Evolutionary conservation across 2,329 filamentous ascomycete genomes (phyloP).

Genomic region (Sporothrix dimorphospora): DNA sequence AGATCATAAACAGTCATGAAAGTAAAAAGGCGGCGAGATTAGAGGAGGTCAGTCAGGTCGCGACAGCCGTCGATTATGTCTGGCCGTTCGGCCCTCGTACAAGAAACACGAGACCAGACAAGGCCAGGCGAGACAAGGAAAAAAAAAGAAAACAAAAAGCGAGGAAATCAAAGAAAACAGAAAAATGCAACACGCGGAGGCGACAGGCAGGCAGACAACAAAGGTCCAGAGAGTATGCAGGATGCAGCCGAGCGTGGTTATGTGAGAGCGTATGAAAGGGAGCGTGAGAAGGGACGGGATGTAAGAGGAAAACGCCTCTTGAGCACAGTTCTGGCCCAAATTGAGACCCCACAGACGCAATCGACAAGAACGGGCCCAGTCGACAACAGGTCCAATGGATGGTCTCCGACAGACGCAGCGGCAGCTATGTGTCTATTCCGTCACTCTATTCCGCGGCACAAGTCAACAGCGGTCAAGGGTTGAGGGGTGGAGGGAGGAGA

Average conservation of each 20-base stretch:
- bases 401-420: neutral
- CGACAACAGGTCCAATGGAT: neutral
- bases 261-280: neutral
- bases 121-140: slow-evolving; percentile 7
- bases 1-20: neutral
- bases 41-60: slow-evolving; percentile 1
- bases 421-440: neutral
- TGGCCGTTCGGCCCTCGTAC: slow-evolving; percentile 7
- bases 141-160: neutral
- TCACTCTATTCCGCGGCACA: slow-evolving; percentile 21
- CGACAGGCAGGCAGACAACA: neutral
- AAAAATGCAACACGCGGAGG: neutral
- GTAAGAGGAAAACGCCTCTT: neutral
- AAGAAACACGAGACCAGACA: slow-evolving; percentile 6
- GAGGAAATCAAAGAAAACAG: neutral
- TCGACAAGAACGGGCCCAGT: neutral
- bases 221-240: neutral
- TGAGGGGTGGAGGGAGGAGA: neutral
- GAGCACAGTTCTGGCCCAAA: neutral
- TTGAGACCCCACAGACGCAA: slow-evolving; percentile 14
- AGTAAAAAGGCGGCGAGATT: neutral
- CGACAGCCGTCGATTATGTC: neutral
- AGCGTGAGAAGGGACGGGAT: neutral
- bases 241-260: slow-evolving; percentile 13
- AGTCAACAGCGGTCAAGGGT: neutral